Evolutionary conservation across 2,329 filamentous ascomycete genomes (phyloP).

Genomic region (Diaporthe destruens): DNA sequence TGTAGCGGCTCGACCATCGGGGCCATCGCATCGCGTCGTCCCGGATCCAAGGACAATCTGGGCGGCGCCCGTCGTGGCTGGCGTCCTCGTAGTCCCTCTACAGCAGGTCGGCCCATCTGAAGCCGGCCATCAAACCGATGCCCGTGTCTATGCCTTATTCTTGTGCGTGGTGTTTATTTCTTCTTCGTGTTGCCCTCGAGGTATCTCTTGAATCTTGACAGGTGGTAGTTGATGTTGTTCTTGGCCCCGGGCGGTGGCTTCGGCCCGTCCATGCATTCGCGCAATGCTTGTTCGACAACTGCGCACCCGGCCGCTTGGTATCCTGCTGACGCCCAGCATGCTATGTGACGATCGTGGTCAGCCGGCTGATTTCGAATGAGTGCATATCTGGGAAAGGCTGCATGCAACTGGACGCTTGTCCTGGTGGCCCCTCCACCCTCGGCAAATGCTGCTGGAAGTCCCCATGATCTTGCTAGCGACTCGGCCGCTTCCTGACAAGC

Average conservation of each 20-base stretch:
- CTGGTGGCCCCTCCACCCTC: not conserved
- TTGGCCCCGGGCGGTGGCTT: conserved; percentile 62
- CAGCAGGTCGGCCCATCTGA: not conserved
- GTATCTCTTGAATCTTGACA: conserved; percentile 80
- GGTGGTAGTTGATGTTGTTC: conserved; percentile 93
- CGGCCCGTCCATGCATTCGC: conserved; percentile 84
- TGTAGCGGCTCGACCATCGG: not conserved
- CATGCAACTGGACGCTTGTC: conserved; percentile 1
- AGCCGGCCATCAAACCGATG: not conserved
- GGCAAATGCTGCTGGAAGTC: not conserved
- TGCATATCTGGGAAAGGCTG: not conserved
- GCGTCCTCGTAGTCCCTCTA: not conserved
- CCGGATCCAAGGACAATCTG: too few relatives aligned
- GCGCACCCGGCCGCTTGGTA: conserved; percentile 72
- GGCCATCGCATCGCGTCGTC: not conserved
- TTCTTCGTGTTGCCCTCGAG: conserved; percentile 72
- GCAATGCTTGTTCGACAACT: conserved; percentile 70
- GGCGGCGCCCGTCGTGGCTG: not conserved
- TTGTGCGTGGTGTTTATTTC: conserved; percentile 41
- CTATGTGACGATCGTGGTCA: conserved; percentile 56
- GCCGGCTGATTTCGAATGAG: not conserved
- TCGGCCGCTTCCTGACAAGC: not conserved
- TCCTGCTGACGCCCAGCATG: conserved; percentile 86
- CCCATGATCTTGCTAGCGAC: not conserved
- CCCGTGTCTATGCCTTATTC: not conserved